Base-by-base conservation (phyloP, 257 asterid genomes). In the Fraxinus anomala region DNA sequence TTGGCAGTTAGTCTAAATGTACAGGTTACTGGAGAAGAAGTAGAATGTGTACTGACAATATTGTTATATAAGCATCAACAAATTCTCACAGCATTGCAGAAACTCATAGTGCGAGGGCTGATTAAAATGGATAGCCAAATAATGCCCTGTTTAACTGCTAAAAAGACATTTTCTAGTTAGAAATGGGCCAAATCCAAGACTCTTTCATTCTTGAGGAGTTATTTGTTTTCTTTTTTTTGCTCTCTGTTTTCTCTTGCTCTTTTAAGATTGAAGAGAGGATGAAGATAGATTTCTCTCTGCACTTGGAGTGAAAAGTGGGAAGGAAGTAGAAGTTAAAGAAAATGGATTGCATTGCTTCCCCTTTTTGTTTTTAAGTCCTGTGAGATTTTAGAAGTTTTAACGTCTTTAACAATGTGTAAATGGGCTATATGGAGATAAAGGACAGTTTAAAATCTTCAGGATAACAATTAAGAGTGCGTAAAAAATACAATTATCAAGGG, bases 391-490 rank as follows among this genome's bases (percentile, higher is more conserved):
- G 67, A 59, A 23, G 23, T 59, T 59, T n/a, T 21, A n/a, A 21
- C 30, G 10, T n/a, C 67, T 7, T 56, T 21, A 6, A 4, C n/a
- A 47, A 47, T 14, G 56, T 16, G 23, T 6, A 6, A 54, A 19
- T 54, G 24, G 65, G 65, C 65, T 1, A n/a, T 54, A 19, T 17
- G 65, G 65, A 54, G 28, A 59, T 59, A 59, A 6, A 21, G 12
- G 14, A 21, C 30, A 21, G 67, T 59, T n/a, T 21, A 14, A 47
- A 47, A 47, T 21, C 28, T 21, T 21, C 12, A 2, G n/a, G 30
- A 65, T 21, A 54, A 40, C 65, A 59, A 75, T 37, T 63, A 23
- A 26, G n/a, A 72, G 23, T 23, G 13, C 71, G 73, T 61, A 44
- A 10, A 6, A 31, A 30, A 37, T 10, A 12, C 14, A 81, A 72